phyloP scores from a whole-genome alignment of 1,139 yeast species.

The Magnusiomyces tetraspermus region DNA sequence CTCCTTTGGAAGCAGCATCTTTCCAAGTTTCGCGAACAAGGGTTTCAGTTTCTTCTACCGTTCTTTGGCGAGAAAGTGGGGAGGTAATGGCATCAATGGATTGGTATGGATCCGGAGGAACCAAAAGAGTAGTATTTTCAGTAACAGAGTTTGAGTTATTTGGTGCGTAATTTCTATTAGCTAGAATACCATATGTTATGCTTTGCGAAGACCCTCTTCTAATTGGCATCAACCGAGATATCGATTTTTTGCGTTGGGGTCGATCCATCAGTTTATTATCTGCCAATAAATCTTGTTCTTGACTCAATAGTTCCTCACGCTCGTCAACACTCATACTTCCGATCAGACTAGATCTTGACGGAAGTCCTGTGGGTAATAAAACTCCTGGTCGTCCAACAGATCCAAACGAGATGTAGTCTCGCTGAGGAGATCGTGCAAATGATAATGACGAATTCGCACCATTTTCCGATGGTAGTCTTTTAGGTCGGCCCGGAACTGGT shows the following conservation, averaged over 20 bases:
- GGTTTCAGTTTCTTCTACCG: neutral
- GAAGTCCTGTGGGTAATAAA: constrained; percentile 7
- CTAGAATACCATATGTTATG: constrained; percentile 6
- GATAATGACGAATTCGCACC: neutral
- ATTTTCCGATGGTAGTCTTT: neutral
- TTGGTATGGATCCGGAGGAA: neutral
- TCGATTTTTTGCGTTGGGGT: constrained; percentile 2
- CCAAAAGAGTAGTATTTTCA: neutral
- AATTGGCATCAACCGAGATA: neutral
- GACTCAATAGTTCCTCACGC: constrained; percentile 11
- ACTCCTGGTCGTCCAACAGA: constrained; percentile 16
- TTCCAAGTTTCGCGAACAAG: constrained; percentile 8
- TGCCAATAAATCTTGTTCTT: constrained; percentile 14
- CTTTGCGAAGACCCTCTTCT: neutral
- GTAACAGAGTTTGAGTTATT: neutral
- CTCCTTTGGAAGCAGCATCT: constrained; percentile 9
- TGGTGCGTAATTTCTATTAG: no score
- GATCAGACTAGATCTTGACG: constrained; percentile 6
- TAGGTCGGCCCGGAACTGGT: constrained; percentile 1
- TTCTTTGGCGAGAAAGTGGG: neutral
- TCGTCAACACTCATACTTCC: constrained; percentile 9
- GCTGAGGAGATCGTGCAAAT: constrained; percentile 13
- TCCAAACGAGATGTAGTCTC: constrained; percentile 15
- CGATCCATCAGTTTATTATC: constrained; percentile 11
- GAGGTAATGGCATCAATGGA: neutral